These are phyloP conservation scores for Cercospora beticola DNA, from an alignment of 2,329 filamentous ascomycete species.

Conservation along the genomic window DNA sequence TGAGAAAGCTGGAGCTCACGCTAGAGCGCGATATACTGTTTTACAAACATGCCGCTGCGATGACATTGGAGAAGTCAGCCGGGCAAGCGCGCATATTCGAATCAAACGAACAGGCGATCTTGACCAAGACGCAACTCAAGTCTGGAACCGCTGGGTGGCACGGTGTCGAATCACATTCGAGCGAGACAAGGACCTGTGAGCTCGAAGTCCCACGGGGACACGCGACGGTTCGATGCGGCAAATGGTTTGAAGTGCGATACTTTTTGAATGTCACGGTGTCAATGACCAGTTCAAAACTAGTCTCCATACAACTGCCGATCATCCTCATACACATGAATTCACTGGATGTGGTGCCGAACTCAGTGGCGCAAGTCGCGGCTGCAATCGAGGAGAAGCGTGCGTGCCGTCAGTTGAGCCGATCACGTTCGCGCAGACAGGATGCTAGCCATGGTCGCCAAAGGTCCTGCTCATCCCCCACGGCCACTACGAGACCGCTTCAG, in stretches of 20 bases:
- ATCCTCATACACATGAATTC: slow-evolving; percentile 60
- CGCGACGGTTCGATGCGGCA: slow-evolving; percentile 53
- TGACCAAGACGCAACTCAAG: slow-evolving; percentile 47
- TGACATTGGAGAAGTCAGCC: slow-evolving; percentile 51
- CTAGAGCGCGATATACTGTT: slow-evolving; percentile 53
- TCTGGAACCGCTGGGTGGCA: slow-evolving; percentile 48
- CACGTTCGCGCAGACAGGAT: slow-evolving; percentile 11
- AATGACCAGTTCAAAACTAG: slow-evolving; percentile 49
- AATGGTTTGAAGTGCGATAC: slow-evolving; percentile 58
- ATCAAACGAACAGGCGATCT: slow-evolving; percentile 50
- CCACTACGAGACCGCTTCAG: slow-evolving; percentile 30
- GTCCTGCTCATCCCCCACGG: slow-evolving; percentile 32
- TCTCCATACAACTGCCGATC: slow-evolving; percentile 56
- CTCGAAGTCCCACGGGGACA: slow-evolving; percentile 53
- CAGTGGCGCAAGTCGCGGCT: slow-evolving; percentile 55
- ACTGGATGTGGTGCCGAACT: slow-evolving; percentile 56
- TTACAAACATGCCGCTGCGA: slow-evolving; percentile 52
- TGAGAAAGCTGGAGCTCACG: slow-evolving; percentile 54
- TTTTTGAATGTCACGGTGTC: slow-evolving; percentile 54
- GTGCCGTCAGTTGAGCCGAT: slow-evolving; percentile 21
- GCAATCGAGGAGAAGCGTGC: slow-evolving; percentile 53
- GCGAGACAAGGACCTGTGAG: slow-evolving; percentile 51
- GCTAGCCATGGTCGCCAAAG: slow-evolving; percentile 22
- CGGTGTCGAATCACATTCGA: slow-evolving; percentile 48
- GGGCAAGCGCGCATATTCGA: slow-evolving; percentile 55